Percentiles rank a stretch among this genome's conserved stretches.
These are phyloP conservation scores for Xylaria polymorpha DNA, from an alignment of 2,329 filamentous ascomycete genomes.

Conservation along the genomic window DNA sequence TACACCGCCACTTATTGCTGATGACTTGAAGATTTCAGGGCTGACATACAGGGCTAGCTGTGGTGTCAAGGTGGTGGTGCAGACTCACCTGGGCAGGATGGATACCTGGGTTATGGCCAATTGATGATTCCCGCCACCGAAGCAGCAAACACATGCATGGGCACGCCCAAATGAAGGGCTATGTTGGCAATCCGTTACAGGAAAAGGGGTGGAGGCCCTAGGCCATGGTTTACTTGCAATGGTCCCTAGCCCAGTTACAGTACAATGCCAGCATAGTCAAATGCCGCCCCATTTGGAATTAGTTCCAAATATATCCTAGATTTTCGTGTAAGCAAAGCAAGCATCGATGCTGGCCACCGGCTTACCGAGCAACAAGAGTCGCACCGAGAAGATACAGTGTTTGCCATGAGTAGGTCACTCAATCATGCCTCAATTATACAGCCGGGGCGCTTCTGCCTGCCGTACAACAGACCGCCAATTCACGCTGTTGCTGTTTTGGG, in stretches of 20 bases:
- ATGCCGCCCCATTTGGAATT: constrained; percentile 25
- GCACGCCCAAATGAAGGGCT: constrained; percentile 17
- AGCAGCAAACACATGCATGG: constrained; percentile 11
- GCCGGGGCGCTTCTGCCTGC: neutral
- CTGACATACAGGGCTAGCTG: constrained; percentile 29
- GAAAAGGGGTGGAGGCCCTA: constrained; percentile 17
- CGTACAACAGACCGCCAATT: constrained; percentile 13
- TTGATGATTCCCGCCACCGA: constrained; percentile 20
- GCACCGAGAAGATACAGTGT: neutral
- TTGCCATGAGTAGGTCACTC: neutral
- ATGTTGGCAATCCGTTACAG: neutral
- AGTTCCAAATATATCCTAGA: constrained; percentile 37
- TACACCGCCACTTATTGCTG: constrained; percentile 34
- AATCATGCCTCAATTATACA: neutral
- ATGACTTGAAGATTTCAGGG: constrained; percentile 24
- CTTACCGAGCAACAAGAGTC: neutral
- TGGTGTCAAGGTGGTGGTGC: constrained; percentile 23
- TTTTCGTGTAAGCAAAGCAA: neutral
- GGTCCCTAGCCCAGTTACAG: neutral
- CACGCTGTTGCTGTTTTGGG: constrained; percentile 10
- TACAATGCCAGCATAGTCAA: constrained; percentile 5
- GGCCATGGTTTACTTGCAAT: constrained; percentile 15
- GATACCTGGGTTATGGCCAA: constrained; percentile 24
- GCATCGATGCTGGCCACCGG: neutral
- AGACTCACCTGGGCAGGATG: constrained; percentile 21